Percentiles rank a stretch among this genome's conserved stretches.
phyloP scores from a whole-genome alignment of 768 basidiomycete species.

The Boletus bicolor region DNA sequence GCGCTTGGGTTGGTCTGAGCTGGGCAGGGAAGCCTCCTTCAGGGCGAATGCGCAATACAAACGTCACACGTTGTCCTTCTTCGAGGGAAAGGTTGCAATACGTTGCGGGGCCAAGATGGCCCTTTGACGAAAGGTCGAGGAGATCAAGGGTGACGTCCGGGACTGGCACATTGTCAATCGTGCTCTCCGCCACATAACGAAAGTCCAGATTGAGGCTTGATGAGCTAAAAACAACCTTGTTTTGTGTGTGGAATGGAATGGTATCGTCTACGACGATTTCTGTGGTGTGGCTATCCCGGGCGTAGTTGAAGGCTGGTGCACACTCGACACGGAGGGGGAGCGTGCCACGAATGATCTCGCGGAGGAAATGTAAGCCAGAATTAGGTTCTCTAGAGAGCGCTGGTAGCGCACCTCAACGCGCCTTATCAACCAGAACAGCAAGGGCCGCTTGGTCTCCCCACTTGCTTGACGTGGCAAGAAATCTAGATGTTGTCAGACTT shows the following conservation, averaged over 20 bases:
- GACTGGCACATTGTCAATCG: conserved; percentile 44
- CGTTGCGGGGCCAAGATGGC: conserved; percentile 70
- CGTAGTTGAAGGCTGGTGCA: conserved; percentile 96
- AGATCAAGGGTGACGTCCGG: conserved; percentile 58
- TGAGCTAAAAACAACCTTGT: conserved; percentile 64
- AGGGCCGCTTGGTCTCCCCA: conserved; percentile 47
- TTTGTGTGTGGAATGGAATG: conserved; percentile 37
- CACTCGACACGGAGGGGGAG: conserved; percentile 84
- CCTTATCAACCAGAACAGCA: conserved; percentile 82
- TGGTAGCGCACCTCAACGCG: conserved; percentile 58
- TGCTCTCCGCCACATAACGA: conserved; percentile 64
- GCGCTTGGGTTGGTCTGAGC: conserved; percentile 35
- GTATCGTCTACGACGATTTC: conserved; percentile 50
- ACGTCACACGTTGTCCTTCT: conserved; percentile 91
- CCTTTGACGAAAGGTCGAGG: conserved; percentile 65
- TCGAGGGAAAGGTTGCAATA: conserved; percentile 55
- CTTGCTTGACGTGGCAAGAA: conserved; percentile 67
- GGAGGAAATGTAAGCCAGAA: neutral
- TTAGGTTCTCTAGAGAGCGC: neutral
- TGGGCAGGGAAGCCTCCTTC: conserved; percentile 20
- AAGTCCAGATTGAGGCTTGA: conserved; percentile 64
- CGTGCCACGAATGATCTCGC: conserved; percentile 74
- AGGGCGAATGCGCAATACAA: conserved; percentile 74
- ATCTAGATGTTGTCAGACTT: conserved; percentile 42
- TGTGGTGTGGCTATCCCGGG: conserved; percentile 69